Base-by-base conservation (phyloP, 805 yeast species). In the Zygosaccharomyces gambellarensis region DNA sequence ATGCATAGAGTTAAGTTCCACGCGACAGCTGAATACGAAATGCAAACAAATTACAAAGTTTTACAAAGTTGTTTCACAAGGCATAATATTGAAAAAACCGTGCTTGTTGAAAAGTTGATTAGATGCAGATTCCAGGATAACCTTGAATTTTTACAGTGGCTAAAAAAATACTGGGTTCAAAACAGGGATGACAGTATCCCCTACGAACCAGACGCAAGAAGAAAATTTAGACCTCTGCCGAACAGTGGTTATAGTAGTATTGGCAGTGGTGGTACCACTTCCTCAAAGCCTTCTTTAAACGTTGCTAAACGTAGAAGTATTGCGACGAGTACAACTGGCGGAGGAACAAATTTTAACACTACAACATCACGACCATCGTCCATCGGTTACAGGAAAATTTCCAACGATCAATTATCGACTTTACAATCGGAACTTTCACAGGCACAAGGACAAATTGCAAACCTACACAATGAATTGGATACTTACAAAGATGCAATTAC, bases 101-200 rank as follows among this genome's bases (percentile, higher is more conserved):
- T 94, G 28, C 90, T 90, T 27, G 94, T 90, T 27, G 96, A 88
- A 51, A 76, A 78, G 54, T 75, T 94, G 51, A 80, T 87, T 65
- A 88, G 87, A 68, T 94, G 97, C 71, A 76, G 87, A 61, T 79
- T 94, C 58, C 99, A 94, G 67, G 98, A 92, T 63, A 94, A 94
- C 67, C 76, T 94, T 60, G 98, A 90, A 70, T 86, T 94, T 60
- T 71, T 90, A 55, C 99, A 94, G 70, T 94, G 97, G 97, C 75
- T 89, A 61, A 83, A 87, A 62, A 78, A 78, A 60, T 83, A 74
- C 60, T 92, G 98, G 97, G 74, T 76, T 53, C 92, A 86, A 46
- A 76, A 81, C 61, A 83, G 79, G 62, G 84, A 83, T 49, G 83
- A 83, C 48, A 75, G 78, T 31, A 9, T 25, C 6, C 78, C 71